phyloP scores from a whole-genome alignment of 495 filamentous ascomycete species.

The Peziza echinospora region DNA sequence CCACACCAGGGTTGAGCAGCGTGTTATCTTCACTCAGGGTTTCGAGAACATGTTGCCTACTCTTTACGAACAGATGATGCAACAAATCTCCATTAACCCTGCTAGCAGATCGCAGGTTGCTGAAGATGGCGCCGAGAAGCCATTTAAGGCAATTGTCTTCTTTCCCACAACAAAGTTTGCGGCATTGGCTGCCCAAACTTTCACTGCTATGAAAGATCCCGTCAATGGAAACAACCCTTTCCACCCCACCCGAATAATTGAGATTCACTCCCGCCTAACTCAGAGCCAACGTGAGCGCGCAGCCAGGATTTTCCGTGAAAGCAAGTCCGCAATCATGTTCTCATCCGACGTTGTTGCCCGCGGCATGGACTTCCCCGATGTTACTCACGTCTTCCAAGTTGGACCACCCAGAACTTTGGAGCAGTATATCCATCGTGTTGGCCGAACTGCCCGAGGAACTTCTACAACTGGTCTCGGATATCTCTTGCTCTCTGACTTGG shows the following conservation, averaged over 20 bases:
- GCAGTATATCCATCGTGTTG: constrained; percentile 75
- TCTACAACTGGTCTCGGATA: constrained; percentile 66
- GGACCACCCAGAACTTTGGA: constrained; percentile 50
- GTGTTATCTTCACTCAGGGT: constrained; percentile 37
- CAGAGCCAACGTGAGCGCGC: constrained; percentile 43
- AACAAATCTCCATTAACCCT: constrained; percentile 3
- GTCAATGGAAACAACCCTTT: constrained; percentile 8
- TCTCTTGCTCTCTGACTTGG: constrained; percentile 42
- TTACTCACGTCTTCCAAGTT: constrained; percentile 74
- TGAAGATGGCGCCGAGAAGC: constrained; percentile 23
- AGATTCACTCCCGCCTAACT: constrained; percentile 63
- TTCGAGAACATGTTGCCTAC: constrained; percentile 59
- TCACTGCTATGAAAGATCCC: constrained; percentile 29
- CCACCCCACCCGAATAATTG: constrained; percentile 27
- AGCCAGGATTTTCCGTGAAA: constrained; percentile 47
- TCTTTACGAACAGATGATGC: constrained; percentile 40
- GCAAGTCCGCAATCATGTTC: constrained; percentile 50
- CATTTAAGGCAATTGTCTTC: constrained; percentile 91
- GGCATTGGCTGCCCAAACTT: constrained; percentile 35
- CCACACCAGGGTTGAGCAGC: constrained; percentile 65
- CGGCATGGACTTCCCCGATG: constrained; percentile 92
- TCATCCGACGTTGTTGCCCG: constrained; percentile 87
- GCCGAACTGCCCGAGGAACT: constrained; percentile 47
- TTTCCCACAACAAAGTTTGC: constrained; percentile 58
- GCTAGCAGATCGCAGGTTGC: constrained; percentile 7